Conservation (phyloP, 331 rosid genomes). For the Stylosanthes scabra region DNA sequence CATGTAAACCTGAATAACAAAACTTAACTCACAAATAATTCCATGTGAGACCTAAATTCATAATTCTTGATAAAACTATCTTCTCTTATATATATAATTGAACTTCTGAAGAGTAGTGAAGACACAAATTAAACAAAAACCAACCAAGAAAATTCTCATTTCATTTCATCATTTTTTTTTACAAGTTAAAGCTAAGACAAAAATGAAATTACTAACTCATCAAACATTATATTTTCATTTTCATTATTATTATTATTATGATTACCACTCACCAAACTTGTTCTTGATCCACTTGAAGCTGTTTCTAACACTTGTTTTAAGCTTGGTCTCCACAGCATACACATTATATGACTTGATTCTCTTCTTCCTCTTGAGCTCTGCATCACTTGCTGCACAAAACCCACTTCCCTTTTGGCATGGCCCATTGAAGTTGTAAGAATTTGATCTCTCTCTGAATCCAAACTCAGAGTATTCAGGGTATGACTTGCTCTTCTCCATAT, state of each 20-base stretch:
- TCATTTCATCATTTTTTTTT: neutral
- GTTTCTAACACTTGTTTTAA: slow-evolving; percentile 67
- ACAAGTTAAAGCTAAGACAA: neutral
- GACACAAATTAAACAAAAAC: neutral
- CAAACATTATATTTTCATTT: too few species aligned
- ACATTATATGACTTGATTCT: slow-evolving; percentile 75
- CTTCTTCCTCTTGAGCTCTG: slow-evolving; percentile 83
- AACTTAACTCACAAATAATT: too few species aligned
- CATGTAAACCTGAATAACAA: too few species aligned
- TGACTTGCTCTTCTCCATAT: slow-evolving; percentile 75
- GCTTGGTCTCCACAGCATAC: slow-evolving; percentile 62
- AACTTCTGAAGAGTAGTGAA: too few species aligned
- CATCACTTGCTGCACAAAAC: too few species aligned
- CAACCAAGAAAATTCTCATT: neutral
- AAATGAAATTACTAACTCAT: neutral
- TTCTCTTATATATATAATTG: too few species aligned
- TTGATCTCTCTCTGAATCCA: slow-evolving; percentile 53
- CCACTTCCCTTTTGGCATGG: slow-evolving; percentile 62
- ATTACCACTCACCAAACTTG: slow-evolving; percentile 40
- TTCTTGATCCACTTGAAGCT: slow-evolving; percentile 90
- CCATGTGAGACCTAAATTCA: too few species aligned
- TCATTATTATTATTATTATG: too few species aligned
- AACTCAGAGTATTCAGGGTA: slow-evolving; percentile 69
- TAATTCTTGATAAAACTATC: too few species aligned
- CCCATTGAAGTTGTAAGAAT: slow-evolving; percentile 73